Evolutionary conservation across 805 yeast species (phyloP).

Genomic region (Zygoascus flipseniorum): DNA sequence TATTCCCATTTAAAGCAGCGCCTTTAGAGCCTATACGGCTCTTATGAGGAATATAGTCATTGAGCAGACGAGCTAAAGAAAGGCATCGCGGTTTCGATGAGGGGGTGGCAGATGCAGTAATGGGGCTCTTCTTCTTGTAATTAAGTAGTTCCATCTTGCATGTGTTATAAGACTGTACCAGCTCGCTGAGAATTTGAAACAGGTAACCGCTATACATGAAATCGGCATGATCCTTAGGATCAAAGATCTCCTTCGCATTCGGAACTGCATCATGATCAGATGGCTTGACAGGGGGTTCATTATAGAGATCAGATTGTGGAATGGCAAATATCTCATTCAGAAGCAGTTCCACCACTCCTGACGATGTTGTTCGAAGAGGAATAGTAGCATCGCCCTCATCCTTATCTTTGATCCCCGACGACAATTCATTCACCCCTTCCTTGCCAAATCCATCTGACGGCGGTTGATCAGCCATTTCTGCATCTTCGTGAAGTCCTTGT

Average conservation of each 20-base stretch:
- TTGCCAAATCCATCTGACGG: slow-evolving; percentile 3
- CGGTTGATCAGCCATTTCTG: neutral
- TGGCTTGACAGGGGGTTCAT: neutral
- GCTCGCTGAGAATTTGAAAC: slow-evolving; percentile 58
- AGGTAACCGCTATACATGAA: slow-evolving; percentile 64
- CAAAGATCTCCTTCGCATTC: slow-evolving; percentile 15
- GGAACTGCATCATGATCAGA: slow-evolving; percentile 14
- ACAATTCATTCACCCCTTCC: neutral
- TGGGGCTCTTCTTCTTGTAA: slow-evolving; percentile 50
- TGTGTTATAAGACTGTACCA: slow-evolving; percentile 68
- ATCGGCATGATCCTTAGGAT: slow-evolving; percentile 35
- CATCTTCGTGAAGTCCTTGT: slow-evolving; percentile 12
- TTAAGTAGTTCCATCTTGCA: slow-evolving; percentile 77
- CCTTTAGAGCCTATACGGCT: slow-evolving; percentile 14
- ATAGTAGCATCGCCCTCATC: neutral
- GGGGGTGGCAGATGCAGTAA: slow-evolving; percentile 13
- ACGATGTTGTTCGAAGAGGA: slow-evolving; percentile 15
- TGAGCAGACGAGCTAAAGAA: slow-evolving; percentile 66
- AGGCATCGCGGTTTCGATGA: slow-evolving; percentile 61
- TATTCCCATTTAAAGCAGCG: slow-evolving; percentile 24
- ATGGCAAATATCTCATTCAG: slow-evolving; percentile 56
- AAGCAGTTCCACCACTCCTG: slow-evolving; percentile 58
- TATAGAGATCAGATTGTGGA: slow-evolving; percentile 19
- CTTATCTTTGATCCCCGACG: neutral
- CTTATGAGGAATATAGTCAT: slow-evolving; percentile 51